Evolutionary conservation across 768 basidiomycete genomes (phyloP).

Genomic region (Crucibulum laeve): DNA sequence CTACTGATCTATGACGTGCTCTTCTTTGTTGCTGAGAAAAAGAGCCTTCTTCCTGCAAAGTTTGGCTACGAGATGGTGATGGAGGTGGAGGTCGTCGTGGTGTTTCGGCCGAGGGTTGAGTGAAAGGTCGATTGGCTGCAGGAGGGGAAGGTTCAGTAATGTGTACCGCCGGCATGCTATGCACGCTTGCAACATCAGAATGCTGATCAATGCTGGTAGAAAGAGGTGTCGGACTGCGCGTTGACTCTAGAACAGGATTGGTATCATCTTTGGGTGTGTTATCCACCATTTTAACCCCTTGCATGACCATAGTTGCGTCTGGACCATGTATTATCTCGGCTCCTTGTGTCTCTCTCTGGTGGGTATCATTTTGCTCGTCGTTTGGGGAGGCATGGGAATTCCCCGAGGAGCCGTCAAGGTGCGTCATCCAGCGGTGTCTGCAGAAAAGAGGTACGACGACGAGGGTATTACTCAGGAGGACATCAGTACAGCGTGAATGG

Average conservation of each 20-base stretch:
- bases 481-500: not conserved
- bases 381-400: constrained; percentile 31
- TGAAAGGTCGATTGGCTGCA: constrained; percentile 23
- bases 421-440: not conserved
- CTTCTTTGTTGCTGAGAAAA: constrained; percentile 31
- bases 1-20: constrained; percentile 49
- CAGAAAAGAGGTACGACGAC: not conserved
- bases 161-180: constrained; percentile 54
- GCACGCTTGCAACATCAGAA: constrained; percentile 51
- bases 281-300: constrained; percentile 21
- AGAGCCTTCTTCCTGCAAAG: constrained; percentile 21
- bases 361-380: constrained; percentile 19
- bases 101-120: constrained; percentile 15
- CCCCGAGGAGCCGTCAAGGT: constrained; percentile 30
- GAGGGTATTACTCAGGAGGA: not conserved
- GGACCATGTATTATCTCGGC: constrained; percentile 16
- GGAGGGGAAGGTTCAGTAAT: constrained; percentile 33
- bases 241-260: constrained; percentile 24
- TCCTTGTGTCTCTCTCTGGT: constrained; percentile 15
- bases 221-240: constrained; percentile 30
- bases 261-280: constrained; percentile 17
- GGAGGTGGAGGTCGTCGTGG: constrained; percentile 20
- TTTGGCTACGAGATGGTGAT: constrained; percentile 22
- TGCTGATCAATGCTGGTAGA: constrained; percentile 31
- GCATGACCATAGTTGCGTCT: constrained; percentile 13